A percentile compares a stretch with the other conserved stretches of the same genome.
Evolutionary conservation across 2,329 filamentous ascomycete species (phyloP).

Genomic region (Cordyceps tenuipes): DNA sequence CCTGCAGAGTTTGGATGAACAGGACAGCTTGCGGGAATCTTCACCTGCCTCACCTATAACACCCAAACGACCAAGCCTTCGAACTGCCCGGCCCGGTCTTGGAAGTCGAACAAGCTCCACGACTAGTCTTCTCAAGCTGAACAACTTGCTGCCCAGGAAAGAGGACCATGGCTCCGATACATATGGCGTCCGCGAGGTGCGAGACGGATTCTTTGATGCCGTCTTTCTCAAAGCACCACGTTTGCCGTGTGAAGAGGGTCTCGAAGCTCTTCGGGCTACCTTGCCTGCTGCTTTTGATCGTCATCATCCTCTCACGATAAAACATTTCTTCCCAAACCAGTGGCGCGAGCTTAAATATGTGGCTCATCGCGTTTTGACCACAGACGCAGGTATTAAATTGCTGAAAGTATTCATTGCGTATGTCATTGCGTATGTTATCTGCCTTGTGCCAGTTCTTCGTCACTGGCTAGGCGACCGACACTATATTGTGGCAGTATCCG

Average conservation of each 20-base stretch:
- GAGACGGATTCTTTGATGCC: conserved; percentile 41
- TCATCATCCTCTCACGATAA: conserved; percentile 37
- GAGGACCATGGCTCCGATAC: conserved; percentile 29
- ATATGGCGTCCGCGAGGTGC: conserved; percentile 34
- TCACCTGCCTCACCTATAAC: neutral
- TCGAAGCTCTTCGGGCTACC: conserved; percentile 33
- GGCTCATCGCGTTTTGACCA: conserved; percentile 33
- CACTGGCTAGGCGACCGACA: conserved; percentile 44
- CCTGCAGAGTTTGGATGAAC: neutral
- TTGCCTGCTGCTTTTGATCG: conserved; percentile 40
- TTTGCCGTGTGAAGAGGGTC: conserved; percentile 26
- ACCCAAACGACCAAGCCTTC: neutral
- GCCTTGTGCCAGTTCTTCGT: conserved; percentile 40
- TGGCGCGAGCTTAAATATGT: conserved; percentile 36
- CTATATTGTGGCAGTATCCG: conserved; percentile 48
- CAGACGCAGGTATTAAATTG: conserved; percentile 42
- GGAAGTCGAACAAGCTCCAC: conserved; percentile 20
- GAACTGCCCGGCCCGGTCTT: conserved; percentile 1
- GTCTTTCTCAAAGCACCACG: conserved; percentile 36
- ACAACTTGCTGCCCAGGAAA: conserved; percentile 25
- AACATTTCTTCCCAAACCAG: conserved; percentile 39
- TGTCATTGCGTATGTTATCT: conserved; percentile 47
- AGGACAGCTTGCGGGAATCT: neutral
- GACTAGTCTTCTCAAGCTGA: conserved; percentile 25
- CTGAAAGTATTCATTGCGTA: conserved; percentile 48